phyloP scores from a whole-genome alignment of 1,139 yeast genomes.

The Nakaseomyces sp. region DNA sequence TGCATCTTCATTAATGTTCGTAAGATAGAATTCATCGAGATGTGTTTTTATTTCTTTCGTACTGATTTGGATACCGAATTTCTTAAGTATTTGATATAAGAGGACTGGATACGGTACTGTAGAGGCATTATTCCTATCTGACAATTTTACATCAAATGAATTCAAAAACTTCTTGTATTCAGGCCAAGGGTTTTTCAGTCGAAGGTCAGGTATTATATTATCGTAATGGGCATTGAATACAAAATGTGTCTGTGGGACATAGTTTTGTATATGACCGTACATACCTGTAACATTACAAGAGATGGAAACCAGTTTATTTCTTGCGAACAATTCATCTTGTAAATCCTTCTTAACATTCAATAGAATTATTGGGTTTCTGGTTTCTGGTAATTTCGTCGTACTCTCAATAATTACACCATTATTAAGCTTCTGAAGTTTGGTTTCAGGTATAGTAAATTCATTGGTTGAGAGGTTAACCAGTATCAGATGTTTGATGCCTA shows the following conservation, averaged over 20 bases:
- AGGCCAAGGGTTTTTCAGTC: slow-evolving; percentile 70
- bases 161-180: slow-evolving; percentile 50
- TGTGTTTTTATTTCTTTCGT: slow-evolving; percentile 18
- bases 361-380: neutral
- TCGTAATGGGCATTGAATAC: slow-evolving; percentile 72
- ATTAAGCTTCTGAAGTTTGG: neutral
- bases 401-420: neutral
- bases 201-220: slow-evolving; percentile 53
- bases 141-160: slow-evolving; percentile 39
- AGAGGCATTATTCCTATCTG: slow-evolving; percentile 49
- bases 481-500: slow-evolving; percentile 66
- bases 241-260: slow-evolving; percentile 45
- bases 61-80: slow-evolving; percentile 35
- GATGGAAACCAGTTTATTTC: slow-evolving; percentile 14
- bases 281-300: slow-evolving; percentile 48
- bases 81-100: slow-evolving; percentile 24
- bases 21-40: slow-evolving; percentile 33
- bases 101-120: slow-evolving; percentile 70
- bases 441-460: neutral
- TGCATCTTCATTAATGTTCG: slow-evolving; percentile 20
- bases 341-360: neutral
- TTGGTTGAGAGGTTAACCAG: slow-evolving; percentile 40
- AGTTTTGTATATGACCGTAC: slow-evolving; percentile 42
- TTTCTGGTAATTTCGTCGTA: neutral
- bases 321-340: slow-evolving; percentile 3